A percentile compares a stretch with the other conserved stretches of the same genome.
phyloP scores from a whole-genome alignment of 495 filamentous ascomycete genomes.

The Penicillium flavigenum region DNA sequence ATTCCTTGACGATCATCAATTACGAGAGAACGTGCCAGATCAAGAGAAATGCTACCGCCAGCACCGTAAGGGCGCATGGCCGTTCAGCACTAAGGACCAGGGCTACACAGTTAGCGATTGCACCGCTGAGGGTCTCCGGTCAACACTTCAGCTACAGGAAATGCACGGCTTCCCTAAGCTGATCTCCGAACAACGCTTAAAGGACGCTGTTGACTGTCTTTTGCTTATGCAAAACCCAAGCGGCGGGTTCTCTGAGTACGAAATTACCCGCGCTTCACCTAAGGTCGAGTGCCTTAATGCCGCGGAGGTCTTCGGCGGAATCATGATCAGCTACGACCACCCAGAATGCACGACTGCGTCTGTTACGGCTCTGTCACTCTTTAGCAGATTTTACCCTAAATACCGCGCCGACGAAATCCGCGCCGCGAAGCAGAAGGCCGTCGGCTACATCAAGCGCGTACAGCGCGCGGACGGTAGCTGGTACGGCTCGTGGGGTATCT shows the following conservation, averaged over 20 bases:
- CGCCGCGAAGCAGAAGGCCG: conserved; percentile 63
- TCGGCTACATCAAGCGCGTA: conserved; percentile 74
- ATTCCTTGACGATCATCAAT: conserved; percentile 89
- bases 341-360: conserved; percentile 96
- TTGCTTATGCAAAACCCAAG: conserved; percentile 88
- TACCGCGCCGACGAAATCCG: conserved; percentile 78
- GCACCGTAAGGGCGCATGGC: conserved; percentile 89
- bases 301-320: conserved; percentile 92
- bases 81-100: conserved; percentile 86
- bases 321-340: conserved; percentile 98
- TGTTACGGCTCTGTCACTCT: conserved; percentile 83
- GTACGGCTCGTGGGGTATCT: conserved; percentile 98
- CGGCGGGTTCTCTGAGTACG: conserved; percentile 90
- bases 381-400: conserved; percentile 74
- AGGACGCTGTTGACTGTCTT: conserved; percentile 86
- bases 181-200: conserved; percentile 70
- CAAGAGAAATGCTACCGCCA: conserved; percentile 86
- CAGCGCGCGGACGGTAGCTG: conserved; percentile 85
- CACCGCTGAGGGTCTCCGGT: conserved; percentile 84
- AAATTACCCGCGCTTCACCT: conserved; percentile 72
- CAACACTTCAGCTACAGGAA: conserved; percentile 80
- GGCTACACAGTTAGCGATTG: conserved; percentile 96
- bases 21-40: conserved; percentile 77
- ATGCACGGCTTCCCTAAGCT: conserved; percentile 72
- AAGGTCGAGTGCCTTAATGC: conserved; percentile 85